Evolutionary conservation across 1,139 yeast genomes (phyloP).

Genomic region (Diutina mesorugosa): DNA sequence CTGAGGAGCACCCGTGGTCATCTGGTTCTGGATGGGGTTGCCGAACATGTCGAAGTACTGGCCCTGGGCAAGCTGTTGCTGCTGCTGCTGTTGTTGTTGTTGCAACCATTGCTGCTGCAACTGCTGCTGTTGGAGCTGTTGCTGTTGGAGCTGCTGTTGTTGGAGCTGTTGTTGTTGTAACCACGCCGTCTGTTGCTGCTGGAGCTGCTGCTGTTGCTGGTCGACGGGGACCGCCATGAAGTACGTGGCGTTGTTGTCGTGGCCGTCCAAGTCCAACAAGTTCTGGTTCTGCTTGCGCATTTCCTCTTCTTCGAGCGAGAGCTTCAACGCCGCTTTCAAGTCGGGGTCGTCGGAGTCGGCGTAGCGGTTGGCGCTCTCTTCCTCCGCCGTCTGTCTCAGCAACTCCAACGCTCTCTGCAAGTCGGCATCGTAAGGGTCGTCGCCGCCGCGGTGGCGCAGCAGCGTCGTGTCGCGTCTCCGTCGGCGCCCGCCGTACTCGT

Average conservation of each 20-base stretch:
- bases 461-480: conserved; percentile 8
- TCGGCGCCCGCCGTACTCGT: conserved; percentile 11
- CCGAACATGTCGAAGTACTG: conserved; percentile 61
- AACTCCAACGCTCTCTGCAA: conserved; percentile 74
- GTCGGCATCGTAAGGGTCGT: conserved; percentile 62
- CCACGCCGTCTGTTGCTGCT: background rate
- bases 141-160: background rate
- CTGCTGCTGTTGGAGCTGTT: background rate
- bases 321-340: conserved; percentile 65
- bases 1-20: conserved; percentile 34
- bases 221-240: conserved; percentile 5
- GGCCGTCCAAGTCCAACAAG: conserved; percentile 41
- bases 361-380: conserved; percentile 31
- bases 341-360: conserved; percentile 61
- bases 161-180: conserved; percentile 5
- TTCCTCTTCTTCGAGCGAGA: conserved; percentile 84
- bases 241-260: conserved; percentile 9
- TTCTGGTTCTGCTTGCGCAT: conserved; percentile 42
- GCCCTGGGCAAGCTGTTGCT: conserved; percentile 11
- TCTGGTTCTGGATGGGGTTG: conserved; percentile 50
- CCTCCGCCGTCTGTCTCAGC: conserved; percentile 74
- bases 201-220: conserved; percentile 9
- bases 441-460: conserved; percentile 7
- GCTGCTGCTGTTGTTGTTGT: conserved; percentile 5
- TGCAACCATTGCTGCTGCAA: conserved; percentile 7